Base-by-base conservation (phyloP, 169 alveolate species). In the Plasmodium gaboni region DNA sequence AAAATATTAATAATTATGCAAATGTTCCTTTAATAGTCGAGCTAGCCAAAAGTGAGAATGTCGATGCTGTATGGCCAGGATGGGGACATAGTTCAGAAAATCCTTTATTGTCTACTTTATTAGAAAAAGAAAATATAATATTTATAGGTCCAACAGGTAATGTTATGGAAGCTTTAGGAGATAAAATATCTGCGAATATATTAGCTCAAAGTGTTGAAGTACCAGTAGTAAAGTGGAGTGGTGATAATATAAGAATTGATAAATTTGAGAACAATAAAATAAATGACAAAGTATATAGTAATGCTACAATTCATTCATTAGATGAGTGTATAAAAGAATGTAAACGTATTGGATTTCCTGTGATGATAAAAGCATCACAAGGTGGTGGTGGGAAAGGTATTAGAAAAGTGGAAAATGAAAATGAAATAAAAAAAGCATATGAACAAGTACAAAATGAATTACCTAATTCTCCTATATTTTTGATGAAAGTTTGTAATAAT, bases 351-450 rank as follows among this genome's bases (percentile, higher is more conserved):
- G 99, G 99, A n/a, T 98, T 93, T 74, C 99, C 99, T 12, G 96
- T 97, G 73, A 97, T 98, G 98, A 95, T 98, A 57, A 98, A 98
- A 86, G 99, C 99, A 46, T 94, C 98, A 8, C 98, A 97, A 87
- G 99, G 99, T 13, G 99, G 99, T 15, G 99, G 99, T 51, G 99
- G 99, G 12, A 98, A 97, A 88, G 99, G 99, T 22, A 97, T 97
- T 91, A 93, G 99, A 53, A 90, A 88, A 87, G 93, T 93, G 50
- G 92, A 88, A 69, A 83, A 69, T 42, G 93, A 92, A 72, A 91
- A 85, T 51, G 96, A 94, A 53, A 50, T 94, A 24, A 86, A 88
- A 70, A 67, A 74, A 38, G 89, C 95, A 69, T 89, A 95, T 95
- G 69, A 92, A 86, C 94, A 95, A 51, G 96, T 94, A 22, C 64